Percentiles rank a stretch among this genome's conserved stretches.
These are phyloP conservation scores for Pyrenopolyporus hunteri DNA, from an alignment of 495 filamentous ascomycete genomes.

Conservation along the genomic window DNA sequence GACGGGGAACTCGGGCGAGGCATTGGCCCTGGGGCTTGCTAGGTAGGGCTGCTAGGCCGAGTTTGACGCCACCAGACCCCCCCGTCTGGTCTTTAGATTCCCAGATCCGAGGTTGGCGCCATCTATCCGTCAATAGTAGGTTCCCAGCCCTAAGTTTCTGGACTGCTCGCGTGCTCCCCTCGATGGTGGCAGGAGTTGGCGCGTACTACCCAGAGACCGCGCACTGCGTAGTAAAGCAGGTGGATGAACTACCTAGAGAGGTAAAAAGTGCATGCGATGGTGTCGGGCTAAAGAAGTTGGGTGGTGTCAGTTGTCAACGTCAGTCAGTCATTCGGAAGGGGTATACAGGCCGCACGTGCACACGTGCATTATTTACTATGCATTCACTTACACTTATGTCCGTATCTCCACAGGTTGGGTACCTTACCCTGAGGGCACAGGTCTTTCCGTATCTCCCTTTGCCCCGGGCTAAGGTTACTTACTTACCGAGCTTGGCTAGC, in stretches of 20 bases:
- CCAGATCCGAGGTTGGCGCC: too few species aligned
- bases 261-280: slow-evolving; percentile 5
- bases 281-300: slow-evolving; percentile 9
- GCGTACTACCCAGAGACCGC: too few species aligned
- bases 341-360: background rate
- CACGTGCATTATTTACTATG: background rate
- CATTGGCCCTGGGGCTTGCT: too few species aligned
- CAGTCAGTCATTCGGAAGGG: slow-evolving; percentile 17
- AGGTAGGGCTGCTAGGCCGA: too few species aligned
- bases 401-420: background rate
- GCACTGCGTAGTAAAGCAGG: too few species aligned
- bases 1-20: background rate
- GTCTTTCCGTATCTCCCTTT: too few species aligned
- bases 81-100: too few species aligned
- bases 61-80: too few species aligned
- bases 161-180: background rate
- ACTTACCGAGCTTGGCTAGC: slow-evolving; percentile 21
- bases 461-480: background rate
- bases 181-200: background rate
- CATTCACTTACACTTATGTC: background rate
- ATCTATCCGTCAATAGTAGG: too few species aligned
- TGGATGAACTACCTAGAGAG: too few species aligned
- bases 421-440: too few species aligned
- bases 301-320: slow-evolving; percentile 25
- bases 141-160: background rate